phyloP scores from a whole-genome alignment of 495 filamentous ascomycete genomes.

The Glutinoglossum americanum region DNA sequence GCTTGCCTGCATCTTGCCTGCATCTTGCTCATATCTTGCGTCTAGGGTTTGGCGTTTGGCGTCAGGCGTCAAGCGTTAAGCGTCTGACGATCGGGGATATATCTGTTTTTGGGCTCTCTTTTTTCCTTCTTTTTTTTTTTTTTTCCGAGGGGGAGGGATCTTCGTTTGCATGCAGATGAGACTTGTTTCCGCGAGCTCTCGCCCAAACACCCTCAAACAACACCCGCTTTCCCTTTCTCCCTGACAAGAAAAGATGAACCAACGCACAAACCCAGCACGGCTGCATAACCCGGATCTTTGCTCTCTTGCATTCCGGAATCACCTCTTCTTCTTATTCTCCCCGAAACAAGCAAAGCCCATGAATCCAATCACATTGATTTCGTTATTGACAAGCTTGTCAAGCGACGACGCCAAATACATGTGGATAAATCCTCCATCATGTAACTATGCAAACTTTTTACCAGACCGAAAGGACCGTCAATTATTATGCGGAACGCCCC shows the following conservation, averaged over 20 bases:
- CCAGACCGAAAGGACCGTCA: not conserved
- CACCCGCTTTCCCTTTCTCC: no score
- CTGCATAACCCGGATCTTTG: not conserved
- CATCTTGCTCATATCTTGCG: not conserved
- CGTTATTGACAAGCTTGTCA: not conserved
- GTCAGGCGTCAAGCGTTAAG: not conserved
- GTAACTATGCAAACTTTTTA: not conserved
- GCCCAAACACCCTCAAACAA: no score
- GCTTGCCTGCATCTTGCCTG: no score
- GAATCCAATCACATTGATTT: not conserved
- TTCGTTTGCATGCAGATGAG: no score
- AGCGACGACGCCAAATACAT: slow-evolving; percentile 1
- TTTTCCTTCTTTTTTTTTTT: no score
- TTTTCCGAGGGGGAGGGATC: no score
- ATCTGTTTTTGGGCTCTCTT: no score
- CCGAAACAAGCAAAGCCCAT: not conserved
- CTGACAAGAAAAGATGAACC: not conserved
- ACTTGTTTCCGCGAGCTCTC: no score
- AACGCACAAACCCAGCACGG: not conserved
- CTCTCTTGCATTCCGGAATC: not conserved
- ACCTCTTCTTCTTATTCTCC: no score
- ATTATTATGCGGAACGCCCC: not conserved
- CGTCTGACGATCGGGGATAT: no score
- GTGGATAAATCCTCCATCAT: not conserved
- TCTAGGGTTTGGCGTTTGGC: not conserved